Percentiles rank a stretch among this genome's conserved stretches.
phyloP scores from a whole-genome alignment of 2,329 filamentous ascomycete species.

The Mariannaea sp. region DNA sequence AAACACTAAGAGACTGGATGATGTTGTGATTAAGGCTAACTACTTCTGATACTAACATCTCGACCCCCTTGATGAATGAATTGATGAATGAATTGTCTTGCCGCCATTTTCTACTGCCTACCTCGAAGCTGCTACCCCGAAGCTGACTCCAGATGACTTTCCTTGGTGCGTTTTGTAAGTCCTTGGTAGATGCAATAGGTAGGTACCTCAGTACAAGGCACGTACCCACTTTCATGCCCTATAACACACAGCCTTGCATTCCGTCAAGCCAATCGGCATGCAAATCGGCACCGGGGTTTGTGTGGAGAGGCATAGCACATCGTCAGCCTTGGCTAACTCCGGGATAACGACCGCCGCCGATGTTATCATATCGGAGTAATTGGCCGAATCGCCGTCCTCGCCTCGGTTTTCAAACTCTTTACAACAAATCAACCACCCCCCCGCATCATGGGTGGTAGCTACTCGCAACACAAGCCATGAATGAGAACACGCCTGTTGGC shows the following conservation, averaged over 20 bases:
- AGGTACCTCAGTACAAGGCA: too few species aligned
- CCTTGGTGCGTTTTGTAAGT: too few species aligned
- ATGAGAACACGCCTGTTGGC: conserved; percentile 34
- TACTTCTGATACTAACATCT: too few species aligned
- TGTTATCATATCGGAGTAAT: conserved; percentile 28
- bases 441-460: conserved; percentile 25
- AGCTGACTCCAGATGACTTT: too few species aligned
- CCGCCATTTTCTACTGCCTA: too few species aligned
- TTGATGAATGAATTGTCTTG: too few species aligned
- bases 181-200: too few species aligned
- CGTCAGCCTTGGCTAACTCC: conserved; percentile 31
- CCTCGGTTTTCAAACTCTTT: conserved; percentile 2
- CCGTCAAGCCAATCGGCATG: conserved; percentile 3
- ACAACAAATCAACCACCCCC: conserved; percentile 6
- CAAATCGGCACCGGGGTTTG: background rate
- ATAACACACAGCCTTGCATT: conserved; percentile 15
- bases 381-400: background rate
- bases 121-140: too few species aligned
- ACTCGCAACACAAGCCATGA: conserved; percentile 32
- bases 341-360: conserved; percentile 25
- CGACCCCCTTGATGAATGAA: too few species aligned
- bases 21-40: too few species aligned
- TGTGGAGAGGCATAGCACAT: conserved; percentile 21
- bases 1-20: too few species aligned
- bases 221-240: background rate